Evolutionary conservation across 768 basidiomycete species (phyloP), one percentile per base, ranked within the genome.

Genomic region (Suillus subaureus): DNA sequence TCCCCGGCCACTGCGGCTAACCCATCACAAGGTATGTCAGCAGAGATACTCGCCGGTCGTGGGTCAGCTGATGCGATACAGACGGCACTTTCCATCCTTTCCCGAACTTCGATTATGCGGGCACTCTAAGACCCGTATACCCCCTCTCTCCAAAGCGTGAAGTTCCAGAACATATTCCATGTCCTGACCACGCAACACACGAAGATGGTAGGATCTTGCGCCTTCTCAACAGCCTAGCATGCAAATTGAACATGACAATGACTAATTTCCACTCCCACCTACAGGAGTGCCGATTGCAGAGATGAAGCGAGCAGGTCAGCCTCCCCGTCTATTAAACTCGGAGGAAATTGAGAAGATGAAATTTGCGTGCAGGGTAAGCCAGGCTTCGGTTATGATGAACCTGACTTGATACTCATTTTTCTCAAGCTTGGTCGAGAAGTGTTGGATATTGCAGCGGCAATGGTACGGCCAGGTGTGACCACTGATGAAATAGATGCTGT

Each of bases 401-500:
- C 26, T 51, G 39, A 33, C 61, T 31, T 39, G 8, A 23, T 39
- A n/a, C 60, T 4, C 57, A 61, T 13, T 58, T 35, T 62, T 42
- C 64, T 62, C 57, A 57, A 99, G 97, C 83, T 97, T 68, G 87
- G 85, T 5, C 83, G 97, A 58, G 94, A 99, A 79, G 90, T 99
- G n/a, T 85, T 99, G 26, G 96, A 99, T 76, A 83, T 93, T 64
- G 91, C 93, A 21, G 97, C 96, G 1, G 87, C 96, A 0, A 86
- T 89, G 72, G 81, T 99, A 67, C 83, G 85, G 51, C 93, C 96
- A n/a, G 97, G 97, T 42, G 86, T 97, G 45, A 97, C 97, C 13
- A 98, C 97, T 2, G 96, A 99, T 73, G 94, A 96, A 74, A 84
- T 99, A 33, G 97, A 99, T 78, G 88, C 87, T 64, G 89, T 98